These are phyloP conservation scores for Monilinia laxa DNA, from an alignment of 2,329 filamentous ascomycete species.

Conservation along the genomic window DNA sequence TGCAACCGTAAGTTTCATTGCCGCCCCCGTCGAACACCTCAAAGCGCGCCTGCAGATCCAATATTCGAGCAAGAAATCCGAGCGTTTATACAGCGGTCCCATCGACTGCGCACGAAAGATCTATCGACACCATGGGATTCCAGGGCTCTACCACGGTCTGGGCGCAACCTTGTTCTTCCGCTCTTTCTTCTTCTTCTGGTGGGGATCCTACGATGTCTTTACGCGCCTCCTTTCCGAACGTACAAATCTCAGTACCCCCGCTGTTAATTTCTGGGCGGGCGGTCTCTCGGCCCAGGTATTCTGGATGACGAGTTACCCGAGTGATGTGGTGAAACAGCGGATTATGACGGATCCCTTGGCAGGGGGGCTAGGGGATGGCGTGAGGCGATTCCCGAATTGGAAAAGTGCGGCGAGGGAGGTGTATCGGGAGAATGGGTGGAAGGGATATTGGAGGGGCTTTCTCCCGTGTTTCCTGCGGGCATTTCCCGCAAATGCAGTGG, in stretches of 20 bases:
- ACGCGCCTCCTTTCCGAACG: conserved; percentile 64
- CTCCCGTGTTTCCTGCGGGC: conserved; percentile 89
- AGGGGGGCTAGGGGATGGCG: conserved; percentile 64
- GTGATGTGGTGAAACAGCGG: conserved; percentile 90
- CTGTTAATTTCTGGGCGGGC: conserved; percentile 96
- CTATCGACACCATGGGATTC: conserved; percentile 67
- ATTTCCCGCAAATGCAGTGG: conserved; percentile 94
- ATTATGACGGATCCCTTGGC: conserved; percentile 95
- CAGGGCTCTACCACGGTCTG: conserved; percentile 83
- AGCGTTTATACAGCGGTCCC: conserved; percentile 80
- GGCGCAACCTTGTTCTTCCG: conserved; percentile 84
- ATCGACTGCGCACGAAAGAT: conserved; percentile 79
- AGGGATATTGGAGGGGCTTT: conserved; percentile 90
- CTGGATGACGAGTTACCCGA: conserved; percentile 90
- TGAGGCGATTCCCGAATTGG: conserved; percentile 71
- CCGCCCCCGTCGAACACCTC: conserved; percentile 90
- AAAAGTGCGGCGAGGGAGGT: conserved; percentile 75
- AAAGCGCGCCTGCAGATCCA: conserved; percentile 94
- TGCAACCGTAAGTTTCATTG: conserved; percentile 86
- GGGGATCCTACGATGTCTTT: conserved; percentile 90
- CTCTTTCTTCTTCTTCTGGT: conserved; percentile 97
- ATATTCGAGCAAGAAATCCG: conserved; percentile 75
- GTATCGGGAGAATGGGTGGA: conserved; percentile 71
- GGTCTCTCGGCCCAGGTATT: conserved; percentile 91
- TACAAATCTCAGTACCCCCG: conserved; percentile 71